A percentile compares a stretch with the other conserved stretches of the same genome.
Conservation (phyloP, 306 rosid species). For the Malus sylvestris region DNA sequence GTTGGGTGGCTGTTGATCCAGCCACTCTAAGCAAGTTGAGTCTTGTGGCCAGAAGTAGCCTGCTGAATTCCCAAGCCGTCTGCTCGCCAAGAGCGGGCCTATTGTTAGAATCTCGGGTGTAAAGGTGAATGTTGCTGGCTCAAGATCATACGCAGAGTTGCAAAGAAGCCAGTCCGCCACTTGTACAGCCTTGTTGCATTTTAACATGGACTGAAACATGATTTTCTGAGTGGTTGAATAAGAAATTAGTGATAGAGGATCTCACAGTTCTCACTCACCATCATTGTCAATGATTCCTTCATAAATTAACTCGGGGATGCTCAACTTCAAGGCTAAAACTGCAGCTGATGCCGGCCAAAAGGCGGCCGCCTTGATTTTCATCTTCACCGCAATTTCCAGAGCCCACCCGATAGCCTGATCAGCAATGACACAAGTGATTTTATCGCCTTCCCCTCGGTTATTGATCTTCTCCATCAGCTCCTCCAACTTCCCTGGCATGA, state of each 20-base stretch:
- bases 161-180: conserved; percentile 23
- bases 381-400: conserved; percentile 36
- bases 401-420: conserved; percentile 37
- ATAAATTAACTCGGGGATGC: conserved; percentile 26
- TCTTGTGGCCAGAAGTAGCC: conserved; percentile 26
- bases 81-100: conserved; percentile 27
- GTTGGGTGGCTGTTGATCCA: conserved; percentile 11
- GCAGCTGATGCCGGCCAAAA: conserved; percentile 47
- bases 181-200: neutral
- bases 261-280: conserved; percentile 7
- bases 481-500: conserved; percentile 41
- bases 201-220: neutral
- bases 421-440: conserved; percentile 32
- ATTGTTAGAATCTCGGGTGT: conserved; percentile 21
- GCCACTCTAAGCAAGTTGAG: conserved; percentile 29
- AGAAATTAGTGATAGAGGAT: neutral
- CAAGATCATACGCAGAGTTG: conserved; percentile 29
- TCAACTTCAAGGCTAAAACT: conserved; percentile 11
- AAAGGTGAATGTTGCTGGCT: conserved; percentile 18
- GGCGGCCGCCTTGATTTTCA: conserved; percentile 31
- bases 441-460: conserved; percentile 1
- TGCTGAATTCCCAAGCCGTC: neutral
- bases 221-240: conserved; percentile 2
- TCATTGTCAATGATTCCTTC: conserved; percentile 30
- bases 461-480: conserved; percentile 35